These are phyloP conservation scores for Rhizophagus sp. DNA, from an alignment of 192 early-diverging fungal species.

Conservation along the genomic window DNA sequence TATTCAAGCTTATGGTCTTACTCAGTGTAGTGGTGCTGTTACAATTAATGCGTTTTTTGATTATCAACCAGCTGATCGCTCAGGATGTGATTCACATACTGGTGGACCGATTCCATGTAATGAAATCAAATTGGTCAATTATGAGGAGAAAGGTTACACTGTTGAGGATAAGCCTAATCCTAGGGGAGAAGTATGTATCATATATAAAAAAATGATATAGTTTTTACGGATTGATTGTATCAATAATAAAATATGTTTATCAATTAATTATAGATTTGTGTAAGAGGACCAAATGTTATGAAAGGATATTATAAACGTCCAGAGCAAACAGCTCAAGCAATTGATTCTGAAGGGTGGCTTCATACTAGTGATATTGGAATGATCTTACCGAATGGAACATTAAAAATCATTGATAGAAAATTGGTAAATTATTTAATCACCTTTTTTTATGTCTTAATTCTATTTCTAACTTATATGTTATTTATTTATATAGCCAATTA, in stretches of 20 bases:
- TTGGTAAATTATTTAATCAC: neutral
- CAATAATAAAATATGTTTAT: neutral
- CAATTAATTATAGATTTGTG: constrained; percentile 54
- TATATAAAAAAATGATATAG: neutral
- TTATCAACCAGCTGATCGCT: constrained; percentile 36
- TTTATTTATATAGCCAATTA: neutral
- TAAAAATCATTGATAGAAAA: constrained; percentile 74
- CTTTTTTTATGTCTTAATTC: neutral
- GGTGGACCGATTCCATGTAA: constrained; percentile 68
- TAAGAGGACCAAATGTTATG: constrained; percentile 78
- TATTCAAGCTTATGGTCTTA: constrained; percentile 50
- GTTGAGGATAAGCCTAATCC: constrained; percentile 71
- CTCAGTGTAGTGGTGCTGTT: constrained; percentile 40
- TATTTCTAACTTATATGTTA: neutral
- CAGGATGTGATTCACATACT: constrained; percentile 39
- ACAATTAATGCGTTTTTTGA: constrained; percentile 46
- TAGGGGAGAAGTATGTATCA: constrained; percentile 67
- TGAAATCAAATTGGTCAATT: constrained; percentile 79
- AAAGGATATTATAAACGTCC: constrained; percentile 80
- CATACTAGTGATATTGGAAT: constrained; percentile 81
- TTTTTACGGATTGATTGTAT: neutral
- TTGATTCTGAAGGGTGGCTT: constrained; percentile 85
- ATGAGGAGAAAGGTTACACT: constrained; percentile 73
- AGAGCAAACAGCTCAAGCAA: constrained; percentile 66
- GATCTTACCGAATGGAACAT: constrained; percentile 61